A percentile compares a stretch with the other conserved stretches of the same genome.
phyloP scores from a whole-genome alignment of 305 asterid genomes.

The Ruellia speciosa region DNA sequence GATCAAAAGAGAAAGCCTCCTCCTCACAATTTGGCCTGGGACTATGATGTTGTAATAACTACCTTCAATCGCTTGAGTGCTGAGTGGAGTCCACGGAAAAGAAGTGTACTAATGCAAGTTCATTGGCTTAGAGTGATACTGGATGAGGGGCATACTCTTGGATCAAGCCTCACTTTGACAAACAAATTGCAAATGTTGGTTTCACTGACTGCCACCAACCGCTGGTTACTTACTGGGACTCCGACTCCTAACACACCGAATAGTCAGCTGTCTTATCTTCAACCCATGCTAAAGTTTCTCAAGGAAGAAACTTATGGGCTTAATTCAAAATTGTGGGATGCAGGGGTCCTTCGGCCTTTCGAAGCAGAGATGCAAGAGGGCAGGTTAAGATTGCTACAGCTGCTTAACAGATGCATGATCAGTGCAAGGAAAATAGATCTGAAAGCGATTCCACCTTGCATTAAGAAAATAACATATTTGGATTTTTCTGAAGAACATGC shows the following conservation, averaged over 20 bases:
- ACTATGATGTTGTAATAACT: slow-evolving; percentile 84
- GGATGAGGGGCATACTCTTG: slow-evolving; percentile 99
- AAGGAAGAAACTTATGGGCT: slow-evolving; percentile 83
- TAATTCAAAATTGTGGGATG: slow-evolving; percentile 83
- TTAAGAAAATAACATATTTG: slow-evolving; percentile 59
- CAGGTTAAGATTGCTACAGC: slow-evolving; percentile 69
- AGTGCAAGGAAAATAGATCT: slow-evolving; percentile 86
- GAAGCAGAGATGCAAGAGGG: slow-evolving; percentile 98
- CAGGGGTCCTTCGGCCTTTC: slow-evolving; percentile 74
- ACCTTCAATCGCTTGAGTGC: slow-evolving; percentile 92
- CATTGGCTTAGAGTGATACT: slow-evolving; percentile 90
- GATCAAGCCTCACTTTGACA: slow-evolving; percentile 81
- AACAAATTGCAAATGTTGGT: slow-evolving; percentile 92
- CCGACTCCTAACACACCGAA: slow-evolving; percentile 96
- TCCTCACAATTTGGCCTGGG: slow-evolving; percentile 87
- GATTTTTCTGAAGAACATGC: slow-evolving; percentile 81
- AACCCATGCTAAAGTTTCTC: slow-evolving; percentile 84
- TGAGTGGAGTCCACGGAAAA: slow-evolving; percentile 78
- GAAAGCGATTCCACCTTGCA: slow-evolving; percentile 87
- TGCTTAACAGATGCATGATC: slow-evolving; percentile 88
- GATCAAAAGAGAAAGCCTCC: slow-evolving; percentile 76
- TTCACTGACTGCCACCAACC: slow-evolving; percentile 67
- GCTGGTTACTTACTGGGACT: slow-evolving; percentile 97
- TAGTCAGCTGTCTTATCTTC: slow-evolving; percentile 85
- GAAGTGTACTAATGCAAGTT: slow-evolving; percentile 81